Conservation (phyloP, 345 rosid species). For the Arabis alpina region DNA sequence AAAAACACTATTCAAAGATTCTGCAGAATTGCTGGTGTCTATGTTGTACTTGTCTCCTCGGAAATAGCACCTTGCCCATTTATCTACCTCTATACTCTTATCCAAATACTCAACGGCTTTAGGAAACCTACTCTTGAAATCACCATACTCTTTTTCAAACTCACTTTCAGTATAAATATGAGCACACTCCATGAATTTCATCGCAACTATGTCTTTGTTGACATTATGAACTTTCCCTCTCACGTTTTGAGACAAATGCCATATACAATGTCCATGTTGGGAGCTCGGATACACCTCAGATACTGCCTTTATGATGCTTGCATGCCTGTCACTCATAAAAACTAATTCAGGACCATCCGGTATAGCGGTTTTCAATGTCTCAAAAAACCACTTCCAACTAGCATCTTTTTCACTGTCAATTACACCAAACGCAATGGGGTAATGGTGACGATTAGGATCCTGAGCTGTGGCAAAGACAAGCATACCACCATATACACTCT, state of each 20-base stretch:
- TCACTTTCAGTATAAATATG: background rate
- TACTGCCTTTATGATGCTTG: background rate
- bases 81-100: background rate
- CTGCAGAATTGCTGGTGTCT: background rate
- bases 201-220: background rate
- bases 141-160: background rate
- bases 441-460: background rate
- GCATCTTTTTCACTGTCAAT: background rate
- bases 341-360: background rate
- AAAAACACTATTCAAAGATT: background rate
- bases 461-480: background rate
- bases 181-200: background rate
- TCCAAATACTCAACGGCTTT: background rate
- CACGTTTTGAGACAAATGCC: background rate
- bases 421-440: background rate
- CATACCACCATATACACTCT: background rate
- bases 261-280: background rate
- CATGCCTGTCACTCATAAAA: background rate
- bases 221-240: background rate
- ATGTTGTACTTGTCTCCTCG: background rate
- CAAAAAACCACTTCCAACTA: background rate
- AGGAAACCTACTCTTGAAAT: background rate
- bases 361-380: background rate
- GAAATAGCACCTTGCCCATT: background rate
- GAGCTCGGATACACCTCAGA: background rate